A percentile compares a stretch with the other conserved stretches of the same genome.
Evolutionary conservation across 148 eudicot genomes (phyloP).

Genomic region (Arbutus unedo): DNA sequence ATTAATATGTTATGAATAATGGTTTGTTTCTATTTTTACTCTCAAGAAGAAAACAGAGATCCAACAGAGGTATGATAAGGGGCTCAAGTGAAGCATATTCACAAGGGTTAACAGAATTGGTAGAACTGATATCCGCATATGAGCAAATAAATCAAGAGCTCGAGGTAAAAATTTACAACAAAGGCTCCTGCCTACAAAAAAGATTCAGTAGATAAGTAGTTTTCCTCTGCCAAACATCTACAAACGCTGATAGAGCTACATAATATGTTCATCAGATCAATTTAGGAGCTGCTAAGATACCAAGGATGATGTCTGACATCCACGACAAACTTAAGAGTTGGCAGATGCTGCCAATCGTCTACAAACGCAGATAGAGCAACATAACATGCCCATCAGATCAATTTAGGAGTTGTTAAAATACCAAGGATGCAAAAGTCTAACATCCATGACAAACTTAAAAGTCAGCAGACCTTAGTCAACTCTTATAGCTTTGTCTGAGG

Average conservation of each 20-base stretch:
- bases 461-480: background rate
- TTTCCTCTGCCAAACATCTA: background rate
- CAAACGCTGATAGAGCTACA: background rate
- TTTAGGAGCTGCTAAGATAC: background rate
- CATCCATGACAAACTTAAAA: background rate
- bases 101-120: background rate
- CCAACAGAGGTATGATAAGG: background rate
- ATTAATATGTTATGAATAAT: background rate
- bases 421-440: background rate
- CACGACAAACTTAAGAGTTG: background rate
- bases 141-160: background rate
- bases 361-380: background rate
- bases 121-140: background rate
- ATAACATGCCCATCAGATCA: background rate
- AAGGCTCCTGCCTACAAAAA: too few species aligned
- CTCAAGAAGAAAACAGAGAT: background rate
- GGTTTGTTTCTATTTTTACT: background rate
- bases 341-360: background rate
- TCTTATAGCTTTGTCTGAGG: background rate
- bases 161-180: background rate
- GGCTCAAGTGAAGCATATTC: background rate
- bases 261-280: background rate
- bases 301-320: background rate
- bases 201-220: background rate
- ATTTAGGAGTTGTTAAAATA: background rate